phyloP scores from a whole-genome alignment of 176 grass and related monocot genomes.

The Raddia guianensis region DNA sequence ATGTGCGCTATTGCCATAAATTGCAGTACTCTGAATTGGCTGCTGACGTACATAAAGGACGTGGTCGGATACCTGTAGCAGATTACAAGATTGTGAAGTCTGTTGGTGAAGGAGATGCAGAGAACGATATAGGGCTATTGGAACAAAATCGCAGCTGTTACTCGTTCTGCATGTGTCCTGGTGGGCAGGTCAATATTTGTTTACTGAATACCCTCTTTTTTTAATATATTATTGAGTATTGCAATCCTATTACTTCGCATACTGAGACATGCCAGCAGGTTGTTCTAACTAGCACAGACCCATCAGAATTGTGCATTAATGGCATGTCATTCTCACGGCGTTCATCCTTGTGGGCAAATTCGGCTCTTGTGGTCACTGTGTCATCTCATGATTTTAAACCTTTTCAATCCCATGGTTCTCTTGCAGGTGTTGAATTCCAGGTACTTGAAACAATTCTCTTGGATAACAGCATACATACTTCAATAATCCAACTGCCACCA shows the following conservation, averaged over 20 bases:
- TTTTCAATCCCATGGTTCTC: constrained; percentile 68
- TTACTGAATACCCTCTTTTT: neutral
- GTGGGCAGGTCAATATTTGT: constrained; percentile 69
- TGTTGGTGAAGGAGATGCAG: constrained; percentile 46
- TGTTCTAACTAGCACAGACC: constrained; percentile 93
- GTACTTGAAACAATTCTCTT: constrained; percentile 44
- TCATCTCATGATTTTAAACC: constrained; percentile 76
- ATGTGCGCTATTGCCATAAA: constrained; percentile 29
- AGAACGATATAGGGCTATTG: constrained; percentile 17
- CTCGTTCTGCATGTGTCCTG: constrained; percentile 99
- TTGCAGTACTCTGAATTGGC: constrained; percentile 87
- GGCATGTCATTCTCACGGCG: constrained; percentile 96
- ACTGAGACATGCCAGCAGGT: constrained; percentile 60
- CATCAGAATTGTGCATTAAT: constrained; percentile 92
- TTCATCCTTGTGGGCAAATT: constrained; percentile 95
- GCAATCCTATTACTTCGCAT: constrained; percentile 23
- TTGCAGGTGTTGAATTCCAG: constrained; percentile 97
- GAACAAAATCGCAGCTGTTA: constrained; percentile 77
- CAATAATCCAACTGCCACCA: constrained; percentile 28
- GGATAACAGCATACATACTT: constrained; percentile 25
- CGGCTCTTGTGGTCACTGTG: constrained; percentile 87
- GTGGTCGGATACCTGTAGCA: constrained; percentile 97
- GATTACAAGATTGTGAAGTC: constrained; percentile 92
- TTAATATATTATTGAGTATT: constrained; percentile 1
- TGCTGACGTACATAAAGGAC: constrained; percentile 75